A percentile compares a stretch with the other conserved stretches of the same genome.
These are phyloP conservation scores for Filobasidium wieringae DNA, from an alignment of 768 basidiomycete genomes.

Conservation along the genomic window DNA sequence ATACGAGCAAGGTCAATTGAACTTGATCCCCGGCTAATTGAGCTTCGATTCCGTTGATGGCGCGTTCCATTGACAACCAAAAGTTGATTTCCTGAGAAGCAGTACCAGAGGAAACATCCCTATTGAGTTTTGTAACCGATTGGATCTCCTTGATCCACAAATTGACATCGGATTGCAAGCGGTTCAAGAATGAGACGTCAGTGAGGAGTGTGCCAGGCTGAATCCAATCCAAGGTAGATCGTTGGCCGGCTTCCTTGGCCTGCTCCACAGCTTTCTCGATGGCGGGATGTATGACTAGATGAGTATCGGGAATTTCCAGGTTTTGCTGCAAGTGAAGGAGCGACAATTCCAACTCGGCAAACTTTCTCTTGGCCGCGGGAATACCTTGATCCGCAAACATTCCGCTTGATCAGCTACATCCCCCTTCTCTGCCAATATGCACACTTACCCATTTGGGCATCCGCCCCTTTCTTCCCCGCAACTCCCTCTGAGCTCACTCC, in stretches of 20 bases:
- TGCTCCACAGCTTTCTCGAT: conserved; percentile 73
- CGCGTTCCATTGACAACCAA: conserved; percentile 88
- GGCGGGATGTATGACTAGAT: conserved; percentile 77
- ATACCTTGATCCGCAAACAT: conserved; percentile 49
- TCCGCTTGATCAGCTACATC: conserved; percentile 1
- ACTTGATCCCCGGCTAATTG: conserved; percentile 89
- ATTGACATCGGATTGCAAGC: conserved; percentile 85
- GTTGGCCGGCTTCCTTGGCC: conserved; percentile 40
- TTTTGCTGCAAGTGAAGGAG: conserved; percentile 94
- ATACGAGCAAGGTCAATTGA: conserved; percentile 54
- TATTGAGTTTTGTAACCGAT: conserved; percentile 76
- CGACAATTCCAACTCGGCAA: conserved; percentile 90
- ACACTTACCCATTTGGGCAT: conserved; percentile 63
- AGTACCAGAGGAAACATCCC: conserved; percentile 86
- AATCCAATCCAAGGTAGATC: conserved; percentile 61
- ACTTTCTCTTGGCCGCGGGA: conserved; percentile 98
- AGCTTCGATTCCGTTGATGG: conserved; percentile 80
- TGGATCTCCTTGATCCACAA: conserved; percentile 98
- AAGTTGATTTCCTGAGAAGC: conserved; percentile 99
- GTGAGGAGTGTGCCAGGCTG: conserved; percentile 61
- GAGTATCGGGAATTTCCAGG: conserved; percentile 95
- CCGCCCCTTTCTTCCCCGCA: conserved; percentile 50
- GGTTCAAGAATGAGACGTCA: conserved; percentile 85
- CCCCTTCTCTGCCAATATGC: neutral
- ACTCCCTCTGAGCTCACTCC: conserved; percentile 11